These are phyloP conservation scores for Uronychia setigera DNA, from an alignment of 73 alveolate species.

Conservation along the genomic window DNA sequence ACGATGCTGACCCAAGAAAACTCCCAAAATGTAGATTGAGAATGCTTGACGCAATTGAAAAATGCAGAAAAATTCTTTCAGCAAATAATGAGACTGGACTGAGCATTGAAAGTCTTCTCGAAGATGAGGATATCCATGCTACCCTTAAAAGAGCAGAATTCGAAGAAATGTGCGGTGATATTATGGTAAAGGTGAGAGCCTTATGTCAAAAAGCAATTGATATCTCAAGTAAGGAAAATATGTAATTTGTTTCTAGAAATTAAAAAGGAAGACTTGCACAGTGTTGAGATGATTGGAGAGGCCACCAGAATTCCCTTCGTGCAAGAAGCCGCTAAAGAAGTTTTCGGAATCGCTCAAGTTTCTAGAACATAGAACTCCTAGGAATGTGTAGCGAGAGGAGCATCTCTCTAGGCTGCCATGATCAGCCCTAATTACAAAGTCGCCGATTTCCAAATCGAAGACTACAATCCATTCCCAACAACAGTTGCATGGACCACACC, in stretches of 20 bases:
- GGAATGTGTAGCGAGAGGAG: conserved; percentile 98
- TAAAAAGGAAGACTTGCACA: conserved; percentile 74
- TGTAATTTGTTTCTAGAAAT: conserved; percentile 41
- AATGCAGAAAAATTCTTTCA: conserved; percentile 90
- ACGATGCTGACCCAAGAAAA: conserved; percentile 86
- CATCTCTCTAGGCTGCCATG: conserved; percentile 99
- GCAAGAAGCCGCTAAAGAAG: conserved; percentile 81
- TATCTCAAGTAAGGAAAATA: conserved; percentile 54
- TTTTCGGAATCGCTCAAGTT: conserved; percentile 86
- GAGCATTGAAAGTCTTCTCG: conserved; percentile 89
- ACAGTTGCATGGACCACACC: conserved; percentile 75
- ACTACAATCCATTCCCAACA: conserved; percentile 83
- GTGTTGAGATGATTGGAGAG: conserved; percentile 97
- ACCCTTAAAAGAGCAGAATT: conserved; percentile 90
- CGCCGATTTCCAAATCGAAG: conserved; percentile 82
- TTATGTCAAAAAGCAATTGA: conserved; percentile 70
- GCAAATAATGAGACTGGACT: conserved; percentile 91
- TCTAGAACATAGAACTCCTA: conserved; percentile 96
- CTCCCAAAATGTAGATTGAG: conserved; percentile 85
- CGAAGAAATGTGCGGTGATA: conserved; percentile 75
- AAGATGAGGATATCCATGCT: conserved; percentile 91
- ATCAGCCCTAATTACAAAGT: conserved; percentile 94
- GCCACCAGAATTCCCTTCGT: conserved; percentile 96
- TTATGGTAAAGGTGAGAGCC: conserved; percentile 59
- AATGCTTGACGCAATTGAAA: conserved; percentile 93